Conservation (phyloP, 495 filamentous ascomycete species). For the Xylaria scruposa region DNA sequence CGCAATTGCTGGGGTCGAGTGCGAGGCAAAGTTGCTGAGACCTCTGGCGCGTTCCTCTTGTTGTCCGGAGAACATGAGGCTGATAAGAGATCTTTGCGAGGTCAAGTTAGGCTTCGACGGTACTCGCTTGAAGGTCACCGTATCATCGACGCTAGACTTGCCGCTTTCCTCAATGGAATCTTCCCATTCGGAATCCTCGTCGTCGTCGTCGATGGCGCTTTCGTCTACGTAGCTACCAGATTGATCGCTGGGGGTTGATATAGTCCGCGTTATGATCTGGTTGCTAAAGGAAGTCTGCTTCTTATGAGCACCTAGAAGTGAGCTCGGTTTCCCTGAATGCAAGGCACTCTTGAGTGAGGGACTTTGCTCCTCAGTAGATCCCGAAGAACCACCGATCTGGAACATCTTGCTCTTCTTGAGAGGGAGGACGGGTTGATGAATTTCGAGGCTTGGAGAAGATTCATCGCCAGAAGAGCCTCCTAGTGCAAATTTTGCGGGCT, state of each 20-base stretch:
- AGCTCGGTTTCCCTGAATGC: conserved; percentile 49
- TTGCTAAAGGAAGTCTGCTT: conserved; percentile 89
- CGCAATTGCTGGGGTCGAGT: conserved; percentile 79
- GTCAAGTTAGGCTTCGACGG: conserved; percentile 86
- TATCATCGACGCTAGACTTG: conserved; percentile 79
- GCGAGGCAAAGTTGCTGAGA: conserved; percentile 70
- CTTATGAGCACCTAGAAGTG: conserved; percentile 59
- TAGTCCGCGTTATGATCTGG: conserved; percentile 70
- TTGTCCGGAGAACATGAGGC: conserved; percentile 79
- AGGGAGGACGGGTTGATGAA: conserved; percentile 55
- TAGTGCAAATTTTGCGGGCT: conserved; percentile 60
- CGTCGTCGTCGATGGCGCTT: conserved; percentile 87
- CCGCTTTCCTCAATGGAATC: conserved; percentile 90
- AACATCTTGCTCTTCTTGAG: conserved; percentile 76
- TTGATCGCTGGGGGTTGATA: conserved; percentile 68
- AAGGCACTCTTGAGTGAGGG: conserved; percentile 78
- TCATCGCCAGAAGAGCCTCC: conserved; percentile 60
- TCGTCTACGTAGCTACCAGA: conserved; percentile 79
- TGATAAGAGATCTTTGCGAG: conserved; percentile 87
- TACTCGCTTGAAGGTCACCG: conserved; percentile 82
- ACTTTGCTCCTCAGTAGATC: conserved; percentile 70
- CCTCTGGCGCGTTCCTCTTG: conserved; percentile 69
- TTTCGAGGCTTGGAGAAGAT: conserved; percentile 54
- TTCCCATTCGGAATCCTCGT: conserved; percentile 88
- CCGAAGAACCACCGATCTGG: conserved; percentile 78